A percentile compares a stretch with the other conserved stretches of the same genome.
These are phyloP conservation scores for Rhodotorula glutinis DNA, from an alignment of 1,284 basidiomycete genomes.

Conservation along the genomic window DNA sequence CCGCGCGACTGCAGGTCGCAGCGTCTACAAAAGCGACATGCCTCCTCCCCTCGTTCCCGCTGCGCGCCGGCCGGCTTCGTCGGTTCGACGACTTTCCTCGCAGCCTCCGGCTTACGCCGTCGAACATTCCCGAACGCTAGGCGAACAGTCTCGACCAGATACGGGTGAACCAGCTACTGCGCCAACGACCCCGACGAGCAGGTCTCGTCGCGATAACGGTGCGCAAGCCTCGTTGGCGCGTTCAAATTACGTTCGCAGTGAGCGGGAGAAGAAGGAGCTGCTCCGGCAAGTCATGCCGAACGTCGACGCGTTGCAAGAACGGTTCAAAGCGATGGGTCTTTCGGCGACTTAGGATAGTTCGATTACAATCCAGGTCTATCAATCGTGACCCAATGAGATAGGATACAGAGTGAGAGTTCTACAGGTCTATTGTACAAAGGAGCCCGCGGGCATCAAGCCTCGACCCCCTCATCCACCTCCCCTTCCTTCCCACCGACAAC, in stretches of 20 bases:
- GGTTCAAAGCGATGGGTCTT: constrained; percentile 36
- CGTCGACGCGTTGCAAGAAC: constrained; percentile 37
- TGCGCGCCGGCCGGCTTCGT: background rate
- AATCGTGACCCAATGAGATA: no score
- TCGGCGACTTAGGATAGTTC: background rate
- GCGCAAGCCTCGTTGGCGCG: background rate
- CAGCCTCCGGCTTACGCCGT: background rate
- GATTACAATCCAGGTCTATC: no score
- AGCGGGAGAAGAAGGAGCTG: constrained; percentile 32
- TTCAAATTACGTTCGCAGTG: constrained; percentile 3
- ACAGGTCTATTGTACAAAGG: no score
- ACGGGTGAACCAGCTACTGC: no score
- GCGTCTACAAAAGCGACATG: constrained; percentile 3
- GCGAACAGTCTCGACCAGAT: no score
- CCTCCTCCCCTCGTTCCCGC: background rate
- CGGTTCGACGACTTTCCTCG: background rate
- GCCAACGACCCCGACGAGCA: background rate
- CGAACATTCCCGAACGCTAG: background rate
- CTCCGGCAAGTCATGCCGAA: constrained; percentile 37
- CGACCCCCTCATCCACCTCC: background rate
- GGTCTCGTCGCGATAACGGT: background rate
- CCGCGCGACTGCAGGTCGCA: background rate
- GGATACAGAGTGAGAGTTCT: no score
- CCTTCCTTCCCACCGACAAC: constrained; percentile 4
- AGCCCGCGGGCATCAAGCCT: no score